Evolutionary conservation across 1,139 yeast genomes (phyloP), one percentile per base, ranked within the genome.

Genomic region (Saccharomyces hybrid): DNA sequence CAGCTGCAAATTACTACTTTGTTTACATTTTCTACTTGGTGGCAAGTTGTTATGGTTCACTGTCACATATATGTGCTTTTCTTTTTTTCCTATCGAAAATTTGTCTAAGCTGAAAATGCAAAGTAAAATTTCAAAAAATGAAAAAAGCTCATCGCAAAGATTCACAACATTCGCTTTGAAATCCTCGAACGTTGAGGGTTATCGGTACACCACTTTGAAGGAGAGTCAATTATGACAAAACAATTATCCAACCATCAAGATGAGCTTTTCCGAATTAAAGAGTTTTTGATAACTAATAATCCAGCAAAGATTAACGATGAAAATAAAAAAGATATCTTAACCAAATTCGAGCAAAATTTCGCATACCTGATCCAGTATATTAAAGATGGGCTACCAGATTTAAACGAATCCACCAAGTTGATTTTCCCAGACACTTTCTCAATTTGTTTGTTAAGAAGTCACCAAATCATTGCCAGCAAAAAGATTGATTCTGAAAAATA

Each of bases 391-490:
- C 23, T 56, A 5, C 32, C 56, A 2, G 23, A 50, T 20, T 27
- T 50, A 26, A 25, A 23, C 32, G 63, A 61, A 49, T 26, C 52
- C 5, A 28, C 30, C 8, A 71, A 82, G 54, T 72, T 80, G 0
- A 47, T 75, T 0, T 74, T 82, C 20, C 78, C 82, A 47, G 95
- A 87, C 62, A 74, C 86, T 0, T 63, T 86, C 42, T 74, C 88
- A 0, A 75, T 88, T 1, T 86, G 91, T 83, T 63, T 84, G 3
- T 75, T 81, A 26, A 73, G 95, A 58, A 71, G 79, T 32, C 55
- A 56, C 41, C 62, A 68, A 52, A 52, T 59, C 50, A 41, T 59
- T 49, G 50, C 59, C 54, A 47, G 63, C 53, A 57, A 61, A 50
- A 51, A 56, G 28, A 16, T 57, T 41, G 59, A 56, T 46, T 49